Evolutionary conservation across 139 green algal species (phyloP), one percentile per base, ranked within the genome.

Genomic region (Trebouxia sp.): DNA sequence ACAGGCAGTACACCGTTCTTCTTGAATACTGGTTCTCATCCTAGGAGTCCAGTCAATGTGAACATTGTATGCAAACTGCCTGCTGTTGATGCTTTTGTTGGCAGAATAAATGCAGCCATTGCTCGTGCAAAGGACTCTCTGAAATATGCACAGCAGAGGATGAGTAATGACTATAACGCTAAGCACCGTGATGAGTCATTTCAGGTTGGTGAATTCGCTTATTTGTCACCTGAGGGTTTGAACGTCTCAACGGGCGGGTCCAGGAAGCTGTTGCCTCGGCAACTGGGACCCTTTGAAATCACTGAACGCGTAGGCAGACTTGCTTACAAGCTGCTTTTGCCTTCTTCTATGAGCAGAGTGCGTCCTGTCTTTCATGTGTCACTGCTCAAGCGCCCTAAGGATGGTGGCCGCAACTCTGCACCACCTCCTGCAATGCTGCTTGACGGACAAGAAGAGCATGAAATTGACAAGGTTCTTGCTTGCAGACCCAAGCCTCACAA

Each of bases 1-100:
- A 86, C 81, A 14, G 6, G 62, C 0, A 58, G 53, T 10, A 85
- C 81, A 0, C 87, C 86, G 0, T 91, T 92, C 82, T 62, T 76
- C 8, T 53, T 92, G 12, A 88, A 88, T 17, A 84, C 82, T 62
- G 85, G 83, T 15, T 41, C 30, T 1, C 30, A 89, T 38, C 89
- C 89, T 8, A 43, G n/a, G 0, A 65, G n/a, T 22, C 86, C 85
- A 30, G 7, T 56, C 3, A 56, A 56, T 17, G 10, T 79, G 0
- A 15, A 30, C n/a, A n/a, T n/a, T n/a, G n/a, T n/a, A n/a, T n/a
- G n/a, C n/a, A n/a, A n/a, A n/a, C n/a, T n/a, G n/a, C n/a, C 47
- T 53, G 47, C 47, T 53, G 47, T 17, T 53, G 47, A 53, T 53
- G 20, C 47, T 53, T 53, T 53, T 53, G 47, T 53, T 53, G 47